Evolutionary conservation across 83 land plant genomes (phyloP), one percentile per base, ranked within the genome.

Genomic region (Diphasiastrum complanatum): DNA sequence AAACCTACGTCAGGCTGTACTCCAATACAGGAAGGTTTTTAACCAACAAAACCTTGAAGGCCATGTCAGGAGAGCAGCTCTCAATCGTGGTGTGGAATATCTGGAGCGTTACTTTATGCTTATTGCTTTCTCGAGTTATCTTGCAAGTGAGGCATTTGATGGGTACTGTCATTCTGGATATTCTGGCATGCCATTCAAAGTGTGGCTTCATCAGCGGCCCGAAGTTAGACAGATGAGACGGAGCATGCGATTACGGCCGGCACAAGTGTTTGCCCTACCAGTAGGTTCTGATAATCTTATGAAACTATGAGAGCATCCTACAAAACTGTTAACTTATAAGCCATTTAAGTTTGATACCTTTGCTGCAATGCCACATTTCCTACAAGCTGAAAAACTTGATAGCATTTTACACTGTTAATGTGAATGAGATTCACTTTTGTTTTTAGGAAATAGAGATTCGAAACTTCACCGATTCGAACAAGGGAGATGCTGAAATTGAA

Each of bases 41-140:
- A 54, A n/a, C n/a, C n/a, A n/a, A 54, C 58, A 54, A 54, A 30
- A 54, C 25, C 33, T 54, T 28, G 58, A 54, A n/a, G n/a, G n/a
- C n/a, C n/a, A n/a, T n/a, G n/a, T 18, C 4, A 22, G 58, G 29
- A 54, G 58, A n/a, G 58, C 58, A 54, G 33, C 58, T 22, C 58
- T 54, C 4, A 54, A 30, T n/a, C 58, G 58, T 28, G 58, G 58
- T 25, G 33, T 54, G 33, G 58, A n/a, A n/a, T n/a, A n/a, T n/a
- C n/a, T n/a, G n/a, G n/a, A n/a, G n/a, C n/a, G n/a, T n/a, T n/a
- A n/a, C 58, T 54, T 18, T 25, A 54, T 54, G 58, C 24, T 30
- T 28, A 54, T 54, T 28, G 33, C 33, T 4, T 54, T 54, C 29
- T 14, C 58, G 5, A 25, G 33, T 26, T 54, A 54, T 25, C 58